phyloP scores from a whole-genome alignment of 1,139 yeast species.

The Candida tetrigidarum region DNA sequence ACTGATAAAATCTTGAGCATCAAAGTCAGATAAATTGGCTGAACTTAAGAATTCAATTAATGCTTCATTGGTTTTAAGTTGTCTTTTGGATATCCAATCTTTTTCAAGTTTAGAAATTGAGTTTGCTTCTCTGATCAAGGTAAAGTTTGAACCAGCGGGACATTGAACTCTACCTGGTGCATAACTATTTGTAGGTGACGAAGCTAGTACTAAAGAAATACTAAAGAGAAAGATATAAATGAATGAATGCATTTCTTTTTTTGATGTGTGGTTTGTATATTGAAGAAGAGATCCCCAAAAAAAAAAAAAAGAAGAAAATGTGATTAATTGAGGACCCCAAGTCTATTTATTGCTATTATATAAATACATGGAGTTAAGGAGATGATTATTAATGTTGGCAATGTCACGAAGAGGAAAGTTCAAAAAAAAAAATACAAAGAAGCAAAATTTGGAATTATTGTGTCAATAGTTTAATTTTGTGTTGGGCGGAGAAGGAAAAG shows the following conservation, averaged over 20 bases:
- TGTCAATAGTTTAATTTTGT: not conserved
- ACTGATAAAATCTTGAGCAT: constrained; percentile 34
- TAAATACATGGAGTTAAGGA: too few species aligned
- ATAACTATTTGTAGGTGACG: constrained; percentile 42
- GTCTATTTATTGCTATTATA: too few species aligned
- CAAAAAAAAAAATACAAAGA: not conserved
- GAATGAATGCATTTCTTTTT: not conserved
- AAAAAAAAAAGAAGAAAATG: not conserved
- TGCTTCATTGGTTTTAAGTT: constrained; percentile 34
- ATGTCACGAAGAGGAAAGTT: constrained; percentile 4
- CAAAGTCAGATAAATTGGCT: constrained; percentile 39
- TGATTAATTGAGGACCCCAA: not conserved
- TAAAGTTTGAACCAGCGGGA: constrained; percentile 34
- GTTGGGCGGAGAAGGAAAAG: not conserved
- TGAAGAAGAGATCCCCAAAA: not conserved
- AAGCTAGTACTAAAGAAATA: not conserved
- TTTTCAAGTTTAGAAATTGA: constrained; percentile 29
- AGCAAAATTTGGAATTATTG: not conserved
- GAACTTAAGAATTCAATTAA: constrained; percentile 34
- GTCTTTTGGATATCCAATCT: constrained; percentile 32
- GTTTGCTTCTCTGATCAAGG: constrained; percentile 32
- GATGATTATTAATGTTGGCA: too few species aligned
- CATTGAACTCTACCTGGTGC: constrained; percentile 68
- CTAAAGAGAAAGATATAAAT: not conserved
- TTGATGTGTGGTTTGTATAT: too few species aligned